Base-by-base conservation (phyloP, 371 early-diverging fungal species). In the Zancudomyces culisetae region DNA sequence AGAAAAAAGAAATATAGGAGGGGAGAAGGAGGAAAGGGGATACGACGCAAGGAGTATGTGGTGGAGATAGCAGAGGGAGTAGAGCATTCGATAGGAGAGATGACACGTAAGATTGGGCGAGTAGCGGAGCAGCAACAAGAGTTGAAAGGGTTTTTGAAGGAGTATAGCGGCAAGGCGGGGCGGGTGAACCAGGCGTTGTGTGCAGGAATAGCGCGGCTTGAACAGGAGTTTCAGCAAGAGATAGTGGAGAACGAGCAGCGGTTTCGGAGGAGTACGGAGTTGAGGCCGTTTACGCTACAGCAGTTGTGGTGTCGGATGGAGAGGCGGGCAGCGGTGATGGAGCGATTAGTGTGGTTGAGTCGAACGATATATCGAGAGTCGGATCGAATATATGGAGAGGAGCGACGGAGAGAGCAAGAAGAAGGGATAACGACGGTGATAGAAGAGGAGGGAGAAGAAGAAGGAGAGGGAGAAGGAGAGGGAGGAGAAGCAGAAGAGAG, bases 231-330 rank as follows among this genome's bases (percentile, higher is more conserved):
- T 52, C 59, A 78, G n/a, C 61, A 80, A 1, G 65, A 90, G 35
- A 73, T 96, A n/a, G 85, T 85, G 18, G 90, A 90, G 59, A 68
- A 92, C 1, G 96, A 96, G 57, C 81, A 81, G 52, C 81, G 85
- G 50, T 80, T 81, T 42, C 77, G 82, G 45, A 71, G 80, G 0
- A 71, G 75, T 0, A 68, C 77, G 0, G 46, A 52, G 2, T 42
- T 49, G 15, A 43, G 42, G 1, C 67, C 71, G 12, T 92, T 94
- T 58, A 83, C 90, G 1, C 62, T 93, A 18, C 93, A 91, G 53
- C 82, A 85, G 59, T 65, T 93, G 4, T 87, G 87, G 88, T 86
- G 77, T 55, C 83, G 89, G 61, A 66, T 90, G 4, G 76, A 78
- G 42, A 90, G 90, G 49, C 80, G 81, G 12, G 70, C 88, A 75